Evolutionary conservation across 768 basidiomycete species (phyloP).

Genomic region (Lentinula detonsa): DNA sequence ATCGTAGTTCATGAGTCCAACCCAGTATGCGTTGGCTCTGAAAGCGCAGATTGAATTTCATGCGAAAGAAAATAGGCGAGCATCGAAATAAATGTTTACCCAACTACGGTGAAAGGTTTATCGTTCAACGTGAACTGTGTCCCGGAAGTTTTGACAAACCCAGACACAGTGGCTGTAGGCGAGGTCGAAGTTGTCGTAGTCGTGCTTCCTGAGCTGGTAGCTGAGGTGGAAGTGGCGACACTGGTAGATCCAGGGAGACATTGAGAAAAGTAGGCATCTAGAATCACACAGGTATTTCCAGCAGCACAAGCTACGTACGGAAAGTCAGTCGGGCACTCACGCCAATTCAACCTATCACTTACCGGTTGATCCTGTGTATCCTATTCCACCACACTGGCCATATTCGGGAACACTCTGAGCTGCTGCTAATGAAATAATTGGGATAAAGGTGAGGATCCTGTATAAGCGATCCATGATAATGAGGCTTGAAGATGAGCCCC

Average conservation of each 20-base stretch:
- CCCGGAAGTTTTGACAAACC: slow-evolving; percentile 33
- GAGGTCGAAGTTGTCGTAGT: slow-evolving; percentile 4
- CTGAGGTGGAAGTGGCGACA: slow-evolving; percentile 3
- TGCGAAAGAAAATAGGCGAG: not conserved
- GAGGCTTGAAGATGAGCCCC: not conserved
- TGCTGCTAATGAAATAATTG: slow-evolving; percentile 10
- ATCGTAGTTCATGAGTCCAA: slow-evolving; percentile 40
- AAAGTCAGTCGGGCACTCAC: not conserved
- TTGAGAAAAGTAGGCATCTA: slow-evolving; percentile 28
- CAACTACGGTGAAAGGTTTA: slow-evolving; percentile 29
- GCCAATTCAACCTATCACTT: not conserved
- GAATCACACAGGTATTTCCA: slow-evolving; percentile 21
- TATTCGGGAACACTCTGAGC: slow-evolving; percentile 13
- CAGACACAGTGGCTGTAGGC: slow-evolving; percentile 10
- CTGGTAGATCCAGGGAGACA: slow-evolving; percentile 17
- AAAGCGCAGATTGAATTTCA: not conserved
- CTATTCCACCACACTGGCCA: slow-evolving; percentile 12
- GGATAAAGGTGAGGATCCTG: slow-evolving; percentile 11
- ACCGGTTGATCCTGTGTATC: slow-evolving; percentile 29
- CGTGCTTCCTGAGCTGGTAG: slow-evolving; percentile 8
- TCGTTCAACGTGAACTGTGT: slow-evolving; percentile 35
- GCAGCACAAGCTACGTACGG: slow-evolving; percentile 22
- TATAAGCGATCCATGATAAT: slow-evolving; percentile 11
- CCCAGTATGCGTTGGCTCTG: slow-evolving; percentile 55
- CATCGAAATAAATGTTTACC: slow-evolving; percentile 19